Percentiles rank a stretch among this genome's conserved stretches.
These are phyloP conservation scores for Candida andamanensis DNA, from an alignment of 805 yeast species.

Conservation along the genomic window DNA sequence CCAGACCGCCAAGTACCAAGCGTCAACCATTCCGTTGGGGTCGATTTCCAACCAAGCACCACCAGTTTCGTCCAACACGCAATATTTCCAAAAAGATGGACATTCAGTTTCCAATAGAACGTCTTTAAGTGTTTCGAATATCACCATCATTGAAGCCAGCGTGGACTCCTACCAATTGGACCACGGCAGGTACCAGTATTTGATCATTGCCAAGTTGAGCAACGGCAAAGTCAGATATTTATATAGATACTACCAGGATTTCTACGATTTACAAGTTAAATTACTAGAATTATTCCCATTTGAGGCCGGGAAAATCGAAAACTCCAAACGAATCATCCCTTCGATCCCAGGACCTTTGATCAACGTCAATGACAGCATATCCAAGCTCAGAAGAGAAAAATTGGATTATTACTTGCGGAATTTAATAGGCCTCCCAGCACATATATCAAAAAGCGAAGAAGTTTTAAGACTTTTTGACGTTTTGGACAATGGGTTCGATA, in stretches of 20 bases:
- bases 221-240: slow-evolving; percentile 67
- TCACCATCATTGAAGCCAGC: slow-evolving; percentile 52
- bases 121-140: slow-evolving; percentile 24
- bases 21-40: slow-evolving; percentile 75
- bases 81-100: slow-evolving; percentile 27
- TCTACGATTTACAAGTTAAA: slow-evolving; percentile 86
- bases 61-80: slow-evolving; percentile 30
- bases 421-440: slow-evolving; percentile 68
- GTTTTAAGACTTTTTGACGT: slow-evolving; percentile 71
- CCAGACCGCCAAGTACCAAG: slow-evolving; percentile 86
- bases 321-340: slow-evolving; percentile 76
- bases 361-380: slow-evolving; percentile 72
- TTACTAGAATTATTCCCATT: slow-evolving; percentile 79
- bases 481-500: slow-evolving; percentile 55
- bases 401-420: slow-evolving; percentile 47
- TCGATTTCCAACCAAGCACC: slow-evolving; percentile 29
- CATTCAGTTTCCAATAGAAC: slow-evolving; percentile 16
- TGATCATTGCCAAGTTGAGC: slow-evolving; percentile 60
- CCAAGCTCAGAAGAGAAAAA: slow-evolving; percentile 50
- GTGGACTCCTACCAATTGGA: slow-evolving; percentile 79
- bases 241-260: slow-evolving; percentile 91
- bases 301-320: slow-evolving; percentile 85
- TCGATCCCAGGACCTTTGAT: slow-evolving; percentile 95
- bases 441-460: slow-evolving; percentile 64
- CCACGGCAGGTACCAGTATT: slow-evolving; percentile 86